phyloP scores from a whole-genome alignment of 768 basidiomycete genomes.

The Naganishia friedmannii region DNA sequence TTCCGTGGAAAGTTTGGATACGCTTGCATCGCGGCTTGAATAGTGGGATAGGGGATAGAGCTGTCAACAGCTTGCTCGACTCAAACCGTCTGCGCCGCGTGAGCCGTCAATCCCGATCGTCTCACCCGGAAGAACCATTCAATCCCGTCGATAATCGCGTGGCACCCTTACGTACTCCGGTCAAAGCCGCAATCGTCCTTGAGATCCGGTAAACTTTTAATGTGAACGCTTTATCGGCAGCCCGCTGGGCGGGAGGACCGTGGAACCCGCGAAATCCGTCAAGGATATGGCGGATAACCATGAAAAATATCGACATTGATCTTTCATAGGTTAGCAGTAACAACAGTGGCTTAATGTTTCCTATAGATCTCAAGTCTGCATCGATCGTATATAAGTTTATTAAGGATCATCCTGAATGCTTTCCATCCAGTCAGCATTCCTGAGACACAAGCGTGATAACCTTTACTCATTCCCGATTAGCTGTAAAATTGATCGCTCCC shows the following conservation, averaged over 20 bases:
- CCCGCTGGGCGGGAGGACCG: neutral
- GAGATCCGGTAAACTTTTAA: no score
- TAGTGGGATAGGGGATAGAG: neutral
- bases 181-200: neutral
- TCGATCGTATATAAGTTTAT: conserved; percentile 10
- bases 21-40: no score
- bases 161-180: conserved; percentile 1
- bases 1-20: no score
- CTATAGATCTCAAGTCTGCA: neutral
- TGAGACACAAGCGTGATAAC: neutral
- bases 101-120: neutral
- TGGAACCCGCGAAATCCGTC: neutral
- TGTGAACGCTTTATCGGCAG: no score
- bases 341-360: neutral
- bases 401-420: neutral
- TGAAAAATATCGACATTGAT: conserved; percentile 3
- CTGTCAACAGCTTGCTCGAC: neutral
- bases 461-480: neutral
- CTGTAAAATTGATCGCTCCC: neutral
- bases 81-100: neutral
- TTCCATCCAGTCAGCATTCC: neutral
- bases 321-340: conserved; percentile 4
- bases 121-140: neutral
- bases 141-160: neutral
- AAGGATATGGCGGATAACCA: neutral